These are phyloP conservation scores for Sphaerobolus stellatus DNA, from an alignment of 1,284 basidiomycete species.

Conservation along the genomic window DNA sequence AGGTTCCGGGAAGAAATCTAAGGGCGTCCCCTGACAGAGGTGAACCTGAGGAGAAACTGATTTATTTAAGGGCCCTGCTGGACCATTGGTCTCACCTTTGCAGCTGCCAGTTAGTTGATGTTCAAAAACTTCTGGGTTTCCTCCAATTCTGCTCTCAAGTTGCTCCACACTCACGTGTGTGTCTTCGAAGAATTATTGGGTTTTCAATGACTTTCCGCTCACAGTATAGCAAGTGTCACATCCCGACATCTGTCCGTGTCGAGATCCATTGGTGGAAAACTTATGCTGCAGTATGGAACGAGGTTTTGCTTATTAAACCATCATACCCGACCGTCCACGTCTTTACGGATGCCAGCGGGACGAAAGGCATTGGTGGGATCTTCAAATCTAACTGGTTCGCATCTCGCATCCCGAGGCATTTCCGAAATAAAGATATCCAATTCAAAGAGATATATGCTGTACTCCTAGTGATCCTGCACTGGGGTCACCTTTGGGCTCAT, in stretches of 20 bases:
- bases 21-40: too few species aligned
- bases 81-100: too few species aligned
- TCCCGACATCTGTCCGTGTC: neutral
- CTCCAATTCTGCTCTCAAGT: neutral
- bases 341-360: constrained; percentile 14
- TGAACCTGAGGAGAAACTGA: too few species aligned
- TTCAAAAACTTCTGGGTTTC: too few species aligned
- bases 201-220: too few species aligned
- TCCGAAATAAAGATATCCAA: constrained; percentile 26
- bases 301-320: constrained; percentile 1
- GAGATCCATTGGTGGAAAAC: too few species aligned
- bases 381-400: constrained; percentile 14
- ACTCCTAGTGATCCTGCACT: too few species aligned
- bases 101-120: too few species aligned
- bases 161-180: neutral
- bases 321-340: neutral
- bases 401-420: constrained; percentile 26
- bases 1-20: too few species aligned
- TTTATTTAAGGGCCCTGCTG: too few species aligned
- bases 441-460: too few species aligned
- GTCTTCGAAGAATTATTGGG: neutral
- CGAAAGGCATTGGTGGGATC: constrained; percentile 16
- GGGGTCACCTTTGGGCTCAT: neutral
- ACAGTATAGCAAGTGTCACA: neutral
- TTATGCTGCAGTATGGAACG: too few species aligned